These are phyloP conservation scores for Alternaria postmessia DNA, from an alignment of 2,329 filamentous ascomycete genomes.

Conservation along the genomic window DNA sequence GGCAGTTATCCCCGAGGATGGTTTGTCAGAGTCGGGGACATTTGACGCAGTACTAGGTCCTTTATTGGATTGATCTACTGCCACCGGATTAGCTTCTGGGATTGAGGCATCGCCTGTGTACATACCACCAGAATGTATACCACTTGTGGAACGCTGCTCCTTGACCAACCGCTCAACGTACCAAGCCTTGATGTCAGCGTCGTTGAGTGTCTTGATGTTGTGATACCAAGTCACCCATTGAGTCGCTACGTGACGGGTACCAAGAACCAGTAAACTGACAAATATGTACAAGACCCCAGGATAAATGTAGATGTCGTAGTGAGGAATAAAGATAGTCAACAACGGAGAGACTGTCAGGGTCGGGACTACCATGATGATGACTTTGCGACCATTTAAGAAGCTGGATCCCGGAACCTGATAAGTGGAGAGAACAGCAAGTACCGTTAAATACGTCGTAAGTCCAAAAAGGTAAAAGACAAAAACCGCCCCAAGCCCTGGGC, in stretches of 20 bases:
- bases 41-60: constrained; percentile 31
- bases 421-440: constrained; percentile 59
- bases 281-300: constrained; percentile 64
- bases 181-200: constrained; percentile 61
- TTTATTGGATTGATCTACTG: constrained; percentile 32
- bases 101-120: neutral
- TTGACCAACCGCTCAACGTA: constrained; percentile 49
- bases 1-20: constrained; percentile 42
- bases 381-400: constrained; percentile 65
- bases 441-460: constrained; percentile 66
- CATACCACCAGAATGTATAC: constrained; percentile 20
- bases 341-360: constrained; percentile 66
- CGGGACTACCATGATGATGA: constrained; percentile 64
- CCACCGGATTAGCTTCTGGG: constrained; percentile 2
- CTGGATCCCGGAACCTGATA: constrained; percentile 62
- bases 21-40: constrained; percentile 36
- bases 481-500: constrained; percentile 59
- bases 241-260: constrained; percentile 62
- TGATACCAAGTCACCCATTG: constrained; percentile 68
- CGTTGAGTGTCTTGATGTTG: constrained; percentile 59
- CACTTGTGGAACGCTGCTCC: constrained; percentile 13
- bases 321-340: constrained; percentile 61
- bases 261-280: constrained; percentile 60
- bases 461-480: constrained; percentile 68
- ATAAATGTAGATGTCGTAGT: constrained; percentile 65